Evolutionary conservation across 345 rosid genomes (phyloP).

Genomic region (Sonneratia alba): DNA sequence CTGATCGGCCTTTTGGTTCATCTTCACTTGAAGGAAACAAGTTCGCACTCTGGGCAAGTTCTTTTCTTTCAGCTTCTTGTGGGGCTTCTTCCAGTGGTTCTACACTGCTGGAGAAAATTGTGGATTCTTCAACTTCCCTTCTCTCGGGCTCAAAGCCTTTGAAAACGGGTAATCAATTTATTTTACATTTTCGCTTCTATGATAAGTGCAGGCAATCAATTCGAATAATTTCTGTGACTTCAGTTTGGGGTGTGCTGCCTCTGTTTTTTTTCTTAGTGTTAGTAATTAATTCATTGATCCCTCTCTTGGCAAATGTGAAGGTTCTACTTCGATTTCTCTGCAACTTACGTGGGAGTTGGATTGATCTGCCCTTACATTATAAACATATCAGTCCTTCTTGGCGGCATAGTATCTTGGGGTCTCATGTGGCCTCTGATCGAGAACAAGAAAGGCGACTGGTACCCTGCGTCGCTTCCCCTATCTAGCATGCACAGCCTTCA

Average conservation of each 20-base stretch:
- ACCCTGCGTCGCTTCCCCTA: conserved; percentile 25
- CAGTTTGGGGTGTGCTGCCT: background rate
- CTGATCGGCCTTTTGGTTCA: background rate
- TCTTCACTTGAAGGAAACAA: conserved; percentile 13
- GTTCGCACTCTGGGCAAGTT: conserved; percentile 18
- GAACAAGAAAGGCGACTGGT: conserved; percentile 70
- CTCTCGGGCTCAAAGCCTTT: conserved; percentile 16
- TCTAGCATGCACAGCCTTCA: conserved; percentile 46
- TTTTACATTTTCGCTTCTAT: background rate
- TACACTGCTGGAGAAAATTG: conserved; percentile 17
- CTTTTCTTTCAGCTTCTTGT: conserved; percentile 20
- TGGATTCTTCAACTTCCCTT: conserved; percentile 12
- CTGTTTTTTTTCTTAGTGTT: background rate
- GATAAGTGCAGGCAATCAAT: too few species aligned
- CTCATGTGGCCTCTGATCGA: conserved; percentile 87
- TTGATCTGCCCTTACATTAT: conserved; percentile 94
- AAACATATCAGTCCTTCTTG: conserved; percentile 78
- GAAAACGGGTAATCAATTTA: conserved; percentile 5
- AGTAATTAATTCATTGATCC: background rate
- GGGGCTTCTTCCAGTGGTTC: conserved; percentile 24
- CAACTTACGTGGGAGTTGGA: conserved; percentile 13
- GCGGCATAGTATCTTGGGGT: conserved; percentile 88
- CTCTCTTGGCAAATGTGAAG: conserved; percentile 6
- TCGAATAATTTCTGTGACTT: background rate
- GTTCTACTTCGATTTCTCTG: conserved; percentile 21